Evolutionary conservation across 2,329 filamentous ascomycete species (phyloP).

Genomic region (Fusarium scirpi): DNA sequence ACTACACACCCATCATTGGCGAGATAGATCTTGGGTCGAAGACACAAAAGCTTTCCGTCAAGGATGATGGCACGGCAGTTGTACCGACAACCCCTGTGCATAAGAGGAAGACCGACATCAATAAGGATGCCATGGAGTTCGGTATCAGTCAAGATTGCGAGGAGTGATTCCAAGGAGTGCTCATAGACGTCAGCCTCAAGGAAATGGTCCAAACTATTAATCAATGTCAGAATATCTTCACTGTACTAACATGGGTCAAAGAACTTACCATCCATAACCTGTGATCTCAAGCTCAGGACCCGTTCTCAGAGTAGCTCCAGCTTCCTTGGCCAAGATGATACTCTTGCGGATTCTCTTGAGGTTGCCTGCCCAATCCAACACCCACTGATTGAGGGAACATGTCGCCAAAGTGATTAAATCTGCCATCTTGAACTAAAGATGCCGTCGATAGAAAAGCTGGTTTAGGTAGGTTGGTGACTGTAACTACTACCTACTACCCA

Average conservation of each 20-base stretch:
- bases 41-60: slow-evolving; percentile 75
- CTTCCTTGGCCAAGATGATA: slow-evolving; percentile 69
- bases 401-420: slow-evolving; percentile 49
- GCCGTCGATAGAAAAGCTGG: background rate
- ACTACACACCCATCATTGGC: slow-evolving; percentile 70
- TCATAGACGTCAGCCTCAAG: slow-evolving; percentile 59
- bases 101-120: slow-evolving; percentile 55
- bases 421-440: slow-evolving; percentile 30
- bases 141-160: slow-evolving; percentile 50
- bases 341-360: slow-evolving; percentile 71
- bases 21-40: slow-evolving; percentile 77
- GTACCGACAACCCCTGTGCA: slow-evolving; percentile 54
- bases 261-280: slow-evolving; percentile 45
- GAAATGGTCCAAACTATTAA: slow-evolving; percentile 71
- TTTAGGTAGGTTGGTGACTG: background rate
- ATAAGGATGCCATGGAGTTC: slow-evolving; percentile 54
- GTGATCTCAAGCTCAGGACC: slow-evolving; percentile 65
- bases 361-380: slow-evolving; percentile 64
- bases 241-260: background rate
- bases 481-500: background rate
- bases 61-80: slow-evolving; percentile 54
- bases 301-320: slow-evolving; percentile 71
- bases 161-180: slow-evolving; percentile 51
- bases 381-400: slow-evolving; percentile 54
- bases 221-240: background rate